phyloP scores from a whole-genome alignment of 345 rosid species.

The Gossypium sturtianum region DNA sequence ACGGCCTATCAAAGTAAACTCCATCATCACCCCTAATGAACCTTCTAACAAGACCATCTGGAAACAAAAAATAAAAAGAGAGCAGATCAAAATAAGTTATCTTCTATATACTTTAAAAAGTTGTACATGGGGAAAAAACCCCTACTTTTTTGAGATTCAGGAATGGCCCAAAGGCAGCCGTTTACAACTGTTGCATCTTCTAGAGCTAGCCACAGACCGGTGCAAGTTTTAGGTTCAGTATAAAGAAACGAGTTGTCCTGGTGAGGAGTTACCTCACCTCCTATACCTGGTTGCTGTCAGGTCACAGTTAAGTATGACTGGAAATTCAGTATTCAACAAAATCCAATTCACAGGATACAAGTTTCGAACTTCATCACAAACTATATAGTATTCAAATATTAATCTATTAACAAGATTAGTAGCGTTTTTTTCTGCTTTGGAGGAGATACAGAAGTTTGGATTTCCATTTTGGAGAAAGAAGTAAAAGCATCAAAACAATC shows the following conservation, averaged over 20 bases:
- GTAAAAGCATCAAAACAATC: neutral
- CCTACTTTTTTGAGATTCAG: constrained; percentile 88
- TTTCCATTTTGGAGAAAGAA: neutral
- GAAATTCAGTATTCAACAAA: neutral
- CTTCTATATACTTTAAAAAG: neutral
- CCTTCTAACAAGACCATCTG: constrained; percentile 91
- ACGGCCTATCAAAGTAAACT: constrained; percentile 66
- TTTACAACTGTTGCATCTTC: constrained; percentile 80
- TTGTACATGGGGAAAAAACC: neutral
- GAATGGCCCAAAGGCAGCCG: constrained; percentile 98
- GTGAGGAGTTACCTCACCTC: constrained; percentile 95
- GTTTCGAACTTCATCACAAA: neutral
- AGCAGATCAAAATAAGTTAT: neutral
- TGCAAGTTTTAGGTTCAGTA: constrained; percentile 85
- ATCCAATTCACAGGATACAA: neutral
- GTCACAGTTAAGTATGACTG: neutral
- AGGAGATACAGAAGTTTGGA: neutral
- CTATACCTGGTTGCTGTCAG: constrained; percentile 92
- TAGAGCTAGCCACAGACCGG: constrained; percentile 92
- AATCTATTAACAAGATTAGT: neutral
- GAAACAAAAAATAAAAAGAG: constrained; percentile 16
- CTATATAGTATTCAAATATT: neutral
- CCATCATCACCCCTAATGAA: constrained; percentile 76
- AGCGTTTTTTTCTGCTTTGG: neutral
- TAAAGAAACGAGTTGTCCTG: constrained; percentile 88